phyloP scores from a whole-genome alignment of 2,329 filamentous ascomycete genomes.

The Arthrobotrys musiformis region DNA sequence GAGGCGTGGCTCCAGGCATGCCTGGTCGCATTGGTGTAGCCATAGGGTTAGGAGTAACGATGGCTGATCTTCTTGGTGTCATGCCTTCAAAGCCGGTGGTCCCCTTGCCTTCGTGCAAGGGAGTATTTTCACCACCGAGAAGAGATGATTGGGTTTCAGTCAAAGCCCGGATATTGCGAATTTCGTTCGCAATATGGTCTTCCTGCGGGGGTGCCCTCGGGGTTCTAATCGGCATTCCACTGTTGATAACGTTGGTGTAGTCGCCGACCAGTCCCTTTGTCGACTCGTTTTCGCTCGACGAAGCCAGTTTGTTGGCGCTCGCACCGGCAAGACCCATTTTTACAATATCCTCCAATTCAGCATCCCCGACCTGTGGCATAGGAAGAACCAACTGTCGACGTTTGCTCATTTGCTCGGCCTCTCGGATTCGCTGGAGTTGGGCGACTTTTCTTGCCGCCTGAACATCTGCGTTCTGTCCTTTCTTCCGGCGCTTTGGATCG shows the following conservation, averaged over 20 bases:
- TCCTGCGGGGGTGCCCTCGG: constrained; percentile 91
- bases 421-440: constrained; percentile 91
- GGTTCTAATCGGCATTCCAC: constrained; percentile 86
- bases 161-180: constrained; percentile 88
- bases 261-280: constrained; percentile 87
- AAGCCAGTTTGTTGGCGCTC: constrained; percentile 78
- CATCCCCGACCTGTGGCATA: constrained; percentile 88
- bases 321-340: constrained; percentile 98
- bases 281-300: constrained; percentile 82
- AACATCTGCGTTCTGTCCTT: constrained; percentile 79
- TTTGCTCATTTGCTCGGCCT: constrained; percentile 97
- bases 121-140: constrained; percentile 91
- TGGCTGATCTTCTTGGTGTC: constrained; percentile 79
- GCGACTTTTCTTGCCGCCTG: constrained; percentile 88
- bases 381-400: constrained; percentile 84
- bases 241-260: constrained; percentile 79
- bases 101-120: constrained; percentile 79
- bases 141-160: constrained; percentile 94
- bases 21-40: constrained; percentile 84
- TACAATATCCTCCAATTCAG: constrained; percentile 94
- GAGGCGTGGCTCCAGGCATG: constrained; percentile 71
- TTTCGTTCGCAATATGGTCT: constrained; percentile 95
- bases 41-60: constrained; percentile 94
- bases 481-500: constrained; percentile 70
- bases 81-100: constrained; percentile 91